Evolutionary conservation across 2,329 filamentous ascomycete species (phyloP), one percentile per base, ranked within the genome.

Genomic region (Teratosphaeriaceae sp.): DNA sequence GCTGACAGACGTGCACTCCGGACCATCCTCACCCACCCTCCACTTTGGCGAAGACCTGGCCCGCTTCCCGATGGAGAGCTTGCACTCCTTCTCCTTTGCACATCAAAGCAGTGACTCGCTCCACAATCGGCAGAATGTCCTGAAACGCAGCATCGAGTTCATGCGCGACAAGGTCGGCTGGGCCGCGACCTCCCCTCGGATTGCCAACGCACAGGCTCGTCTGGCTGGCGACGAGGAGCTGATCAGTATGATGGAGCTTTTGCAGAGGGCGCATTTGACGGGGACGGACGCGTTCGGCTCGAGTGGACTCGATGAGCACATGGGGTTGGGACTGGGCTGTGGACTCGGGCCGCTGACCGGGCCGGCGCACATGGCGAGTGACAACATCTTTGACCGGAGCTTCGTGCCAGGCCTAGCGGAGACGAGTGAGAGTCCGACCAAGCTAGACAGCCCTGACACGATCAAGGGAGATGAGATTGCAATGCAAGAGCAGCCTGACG

Each of bases 21-120:
- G 75, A 5, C 81, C 83, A 19, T 71, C 74, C 16, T 88, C 88
- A 18, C 87, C 88, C 19, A 78, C 69, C 5, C 58, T 85, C 31
- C 70, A 78, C 48, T 88, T 88, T 60, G 78, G 80, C 58, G 92
- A 97, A 70, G 92, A 98, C 61, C 77, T 98, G 35, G 83, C 82
- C 35, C 83, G 89, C 39, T 98, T 98, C 62, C 90, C 92, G 1
- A 88, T 87, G 55, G 92, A 98, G 63, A 98, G 92, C 5, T 72
- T 98, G 36, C 92, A 98, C 66, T 98, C 92, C 1, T 98, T 98
- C 69, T 97, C 90, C 11, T 98, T 98, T 65, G 88, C 92, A 30
- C 87, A 94, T 55, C 89, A 95, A 65, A 90, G 89, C 2, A 89
- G 95, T 59, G 90, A 97, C 49, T 81, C 88, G 49, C 75, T 97